Base-by-base conservation (phyloP, 78 protist genomes). In the Speleostelium caveatum region DNA sequence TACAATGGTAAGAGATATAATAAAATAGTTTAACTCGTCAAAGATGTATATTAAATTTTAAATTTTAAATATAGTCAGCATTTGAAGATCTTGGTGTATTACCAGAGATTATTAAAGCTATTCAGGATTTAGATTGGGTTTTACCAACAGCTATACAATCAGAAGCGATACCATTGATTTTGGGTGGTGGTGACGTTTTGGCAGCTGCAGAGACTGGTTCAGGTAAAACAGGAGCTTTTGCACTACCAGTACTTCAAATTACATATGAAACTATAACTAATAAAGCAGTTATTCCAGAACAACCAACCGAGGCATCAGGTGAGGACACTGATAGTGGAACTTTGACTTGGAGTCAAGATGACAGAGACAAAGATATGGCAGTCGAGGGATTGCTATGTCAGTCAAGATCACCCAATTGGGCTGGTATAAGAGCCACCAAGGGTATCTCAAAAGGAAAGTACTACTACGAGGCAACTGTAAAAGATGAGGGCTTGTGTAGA, bases 101-200 rank as follows among this genome's bases (percentile, higher is more conserved):
- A 76, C 97, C 97, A 7, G 95, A 92, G 60, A 73, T 95, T 78
- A 93, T 93, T 65, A 32, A 45, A 8, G 95, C 97, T 17, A 76
- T 93, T 22, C 89, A 93, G 59, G 95, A 95, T 21, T 42, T 93
- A n/a, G 95, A 78, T 38, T 95, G 97, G 97, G 16, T 32, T 42
- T 80, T 95, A 63, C 97, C 97, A 36, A 92, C 94, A 33, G 78
- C 90, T 59, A 74, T 95, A 19, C 97, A 95, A 60, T 33, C 51
- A 10, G 95, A 92, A 33, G 94, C 96, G 5, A 63, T 97, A 12
- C 98, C 98, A 0, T 69, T 86, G 24, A 71, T 94, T 2, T 55
- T 97, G 75, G 17, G 59, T 12, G 98, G 98, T 10, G 75, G 97
- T 38, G 98, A 97, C 53, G 4, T 97, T 22, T 93, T 97, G 30